Conservation (phyloP, 805 yeast genomes). For the Cyberlindnera euphorbiae region DNA sequence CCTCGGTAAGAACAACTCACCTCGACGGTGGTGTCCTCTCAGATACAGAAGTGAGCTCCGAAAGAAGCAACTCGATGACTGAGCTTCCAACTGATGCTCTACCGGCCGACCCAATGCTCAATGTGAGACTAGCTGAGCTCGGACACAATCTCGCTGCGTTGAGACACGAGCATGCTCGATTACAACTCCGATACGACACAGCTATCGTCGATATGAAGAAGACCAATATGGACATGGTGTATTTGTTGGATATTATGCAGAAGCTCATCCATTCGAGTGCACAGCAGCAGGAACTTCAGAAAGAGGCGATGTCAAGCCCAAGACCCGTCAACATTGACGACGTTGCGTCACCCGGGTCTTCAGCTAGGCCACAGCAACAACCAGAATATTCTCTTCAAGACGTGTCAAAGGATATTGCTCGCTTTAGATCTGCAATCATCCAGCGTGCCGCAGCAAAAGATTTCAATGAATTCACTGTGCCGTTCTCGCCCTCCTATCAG, state of each 20-base stretch:
- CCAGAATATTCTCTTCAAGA: constrained; percentile 13
- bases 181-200: constrained; percentile 43
- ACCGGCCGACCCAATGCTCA: constrained; percentile 21
- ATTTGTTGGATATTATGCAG: constrained; percentile 44
- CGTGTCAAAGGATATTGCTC: constrained; percentile 21
- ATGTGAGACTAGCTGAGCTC: constrained; percentile 33
- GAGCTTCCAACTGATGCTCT: constrained; percentile 11
- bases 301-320: constrained; percentile 1
- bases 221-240: constrained; percentile 49
- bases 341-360: constrained; percentile 20
- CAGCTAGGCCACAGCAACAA: constrained; percentile 1
- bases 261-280: constrained; percentile 16
- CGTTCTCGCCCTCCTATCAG: constrained; percentile 25
- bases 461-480: constrained; percentile 20
- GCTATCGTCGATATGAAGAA: constrained; percentile 44
- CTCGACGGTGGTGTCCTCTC: constrained; percentile 9
- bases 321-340: constrained; percentile 12
- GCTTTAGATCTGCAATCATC: constrained; percentile 23
- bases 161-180: constrained; percentile 37
- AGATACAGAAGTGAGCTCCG: constrained; percentile 20
- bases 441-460: constrained; percentile 26
- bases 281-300: neutral
- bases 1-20: constrained; percentile 15
- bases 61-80: constrained; percentile 17
- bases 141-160: constrained; percentile 33